Base-by-base conservation (phyloP, 805 yeast genomes). In the Candida lessepsii region DNA sequence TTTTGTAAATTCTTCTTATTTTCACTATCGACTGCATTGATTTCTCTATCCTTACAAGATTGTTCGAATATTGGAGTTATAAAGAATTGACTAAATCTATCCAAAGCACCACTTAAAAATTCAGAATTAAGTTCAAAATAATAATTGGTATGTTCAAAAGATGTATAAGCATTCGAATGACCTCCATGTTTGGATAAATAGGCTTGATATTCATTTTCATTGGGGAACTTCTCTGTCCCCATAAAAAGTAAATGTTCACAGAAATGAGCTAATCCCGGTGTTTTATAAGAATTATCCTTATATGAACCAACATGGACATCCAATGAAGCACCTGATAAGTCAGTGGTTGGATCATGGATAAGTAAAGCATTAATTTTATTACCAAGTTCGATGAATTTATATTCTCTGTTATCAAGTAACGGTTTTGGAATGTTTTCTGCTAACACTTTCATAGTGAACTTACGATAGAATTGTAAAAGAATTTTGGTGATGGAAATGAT, bases 11-110 rank as follows among this genome's bases (percentile, higher is more conserved):
- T 91, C 66, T 93, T 91, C 60, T 89, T 91, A 67, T 91, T 88
- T 65, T 91, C 99, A 27, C 96, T 85, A 61, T 91, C 96, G 8
- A 91, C 98, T 1, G 98, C 98, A 47, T 81, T 78, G 52, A 91
- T 85, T 62, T 91, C 99, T 41, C 97, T 75, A 56, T 89, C 96
- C 56, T 88, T 86, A 56, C 96, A 83, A 47, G 79, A 70, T 49
- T 51, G 67, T 47, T 72, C 68, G 54, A 91, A 91, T 50, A 91
- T 67, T 1, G 99, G 99, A 20, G 78, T 60, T 25, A 90, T 83
- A 68, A 91, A 91, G 58, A 91, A 91, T 59, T 91, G 98, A 4
- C 96, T 77, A 61, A 91, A 91, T 52, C 98, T 72, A 60, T 91
- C 98, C 39, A 91, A 66, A 0, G 97, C 96, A 5, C 95, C 96